A percentile compares a stretch with the other conserved stretches of the same genome.
Conservation (phyloP, 768 basidiomycete genomes). For the Amanita brunnescens region DNA sequence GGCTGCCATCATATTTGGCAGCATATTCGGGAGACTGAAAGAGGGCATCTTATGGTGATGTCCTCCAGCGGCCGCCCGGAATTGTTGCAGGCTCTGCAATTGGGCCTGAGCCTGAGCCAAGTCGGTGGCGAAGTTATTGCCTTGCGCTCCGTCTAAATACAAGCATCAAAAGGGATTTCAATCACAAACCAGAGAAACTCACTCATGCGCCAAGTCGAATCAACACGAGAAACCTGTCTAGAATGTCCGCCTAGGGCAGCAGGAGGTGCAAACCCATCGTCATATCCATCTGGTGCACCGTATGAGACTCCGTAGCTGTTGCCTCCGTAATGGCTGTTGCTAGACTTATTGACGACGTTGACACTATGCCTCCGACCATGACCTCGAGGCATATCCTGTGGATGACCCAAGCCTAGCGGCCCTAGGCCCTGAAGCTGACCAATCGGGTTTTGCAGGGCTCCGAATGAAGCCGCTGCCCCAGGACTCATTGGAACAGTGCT, state of each 20-base stretch:
- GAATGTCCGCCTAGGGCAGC: constrained; percentile 58
- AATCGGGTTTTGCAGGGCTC: constrained; percentile 47
- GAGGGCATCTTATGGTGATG: constrained; percentile 97
- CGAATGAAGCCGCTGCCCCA: constrained; percentile 35
- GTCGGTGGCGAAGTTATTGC: constrained; percentile 65
- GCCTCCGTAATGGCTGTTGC: constrained; percentile 40
- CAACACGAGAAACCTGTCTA: constrained; percentile 64
- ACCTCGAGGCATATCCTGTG: constrained; percentile 63
- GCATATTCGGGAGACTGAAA: constrained; percentile 97
- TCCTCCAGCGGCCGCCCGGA: constrained; percentile 89
- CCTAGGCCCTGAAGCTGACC: constrained; percentile 54
- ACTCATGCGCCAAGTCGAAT: constrained; percentile 89
- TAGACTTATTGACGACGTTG: constrained; percentile 78
- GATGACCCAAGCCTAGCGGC: constrained; percentile 47
- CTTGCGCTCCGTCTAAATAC: constrained; percentile 55
- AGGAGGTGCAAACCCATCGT: constrained; percentile 70
- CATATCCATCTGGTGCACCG: constrained; percentile 56
- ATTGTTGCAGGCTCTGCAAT: constrained; percentile 91
- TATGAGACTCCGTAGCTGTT: constrained; percentile 41
- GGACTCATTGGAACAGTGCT: constrained; percentile 65
- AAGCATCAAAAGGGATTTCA: constrained; percentile 7
- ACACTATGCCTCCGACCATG: constrained; percentile 89
- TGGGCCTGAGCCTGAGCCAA: constrained; percentile 97
- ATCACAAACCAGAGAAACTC: constrained; percentile 22
- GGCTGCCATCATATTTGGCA: constrained; percentile 95